Evolutionary conservation across 257 asterid species (phyloP).

Genomic region (Petunia secreta): DNA sequence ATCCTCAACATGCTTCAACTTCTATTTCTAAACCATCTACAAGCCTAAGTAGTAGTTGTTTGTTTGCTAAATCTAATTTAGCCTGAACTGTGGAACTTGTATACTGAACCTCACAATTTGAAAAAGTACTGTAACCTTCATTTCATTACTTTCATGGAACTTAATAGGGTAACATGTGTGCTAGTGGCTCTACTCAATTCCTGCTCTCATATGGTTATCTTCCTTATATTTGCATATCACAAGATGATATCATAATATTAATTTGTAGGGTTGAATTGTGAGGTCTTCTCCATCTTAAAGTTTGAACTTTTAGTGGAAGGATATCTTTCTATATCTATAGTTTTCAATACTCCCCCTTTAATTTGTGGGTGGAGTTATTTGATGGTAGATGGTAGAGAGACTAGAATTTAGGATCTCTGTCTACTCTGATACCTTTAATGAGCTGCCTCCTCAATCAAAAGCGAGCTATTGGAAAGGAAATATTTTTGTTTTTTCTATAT

Average conservation of each 20-base stretch:
- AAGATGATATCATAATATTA: neutral
- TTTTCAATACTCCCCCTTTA: neutral
- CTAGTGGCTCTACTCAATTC: neutral
- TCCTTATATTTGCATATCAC: neutral
- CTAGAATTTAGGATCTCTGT: neutral
- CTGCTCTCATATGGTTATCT: conserved; percentile 18
- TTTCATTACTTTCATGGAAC: conserved; percentile 19
- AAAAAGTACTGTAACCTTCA: neutral
- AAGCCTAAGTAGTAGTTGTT: no score
- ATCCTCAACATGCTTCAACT: no score
- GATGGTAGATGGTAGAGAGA: neutral
- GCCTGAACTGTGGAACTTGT: neutral
- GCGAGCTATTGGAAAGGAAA: neutral
- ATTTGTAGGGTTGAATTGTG: neutral
- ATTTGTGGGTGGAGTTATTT: neutral
- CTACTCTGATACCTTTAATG: conserved; percentile 6
- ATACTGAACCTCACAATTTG: neutral
- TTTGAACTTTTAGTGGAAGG: neutral
- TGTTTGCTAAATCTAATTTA: no score
- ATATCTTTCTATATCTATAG: neutral
- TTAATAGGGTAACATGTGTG: neutral
- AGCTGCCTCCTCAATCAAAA: conserved; percentile 10
- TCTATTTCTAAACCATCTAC: no score
- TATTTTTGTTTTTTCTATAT: neutral
- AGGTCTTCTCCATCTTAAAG: neutral